Evolutionary conservation across 805 yeast species (phyloP).

Genomic region (Metschnikowia continentalis): DNA sequence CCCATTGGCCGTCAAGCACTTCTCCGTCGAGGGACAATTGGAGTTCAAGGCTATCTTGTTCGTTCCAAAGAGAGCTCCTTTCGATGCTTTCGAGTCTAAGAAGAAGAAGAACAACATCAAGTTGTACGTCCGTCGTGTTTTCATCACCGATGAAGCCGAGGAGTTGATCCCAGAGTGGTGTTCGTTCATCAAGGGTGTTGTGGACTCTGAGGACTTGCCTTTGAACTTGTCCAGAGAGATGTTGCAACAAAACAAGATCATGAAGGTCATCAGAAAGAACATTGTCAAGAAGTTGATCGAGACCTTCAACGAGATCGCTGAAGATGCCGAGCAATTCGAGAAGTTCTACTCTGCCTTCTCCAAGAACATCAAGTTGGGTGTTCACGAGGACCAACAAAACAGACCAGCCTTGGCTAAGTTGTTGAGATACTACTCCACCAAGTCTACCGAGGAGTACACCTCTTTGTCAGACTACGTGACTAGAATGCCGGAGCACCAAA

Average conservation of each 20-base stretch:
- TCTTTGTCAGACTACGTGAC: conserved; percentile 96
- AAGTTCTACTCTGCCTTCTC: conserved; percentile 97
- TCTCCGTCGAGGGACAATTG: conserved; percentile 99
- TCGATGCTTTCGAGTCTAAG: conserved; percentile 95
- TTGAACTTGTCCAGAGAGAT: conserved; percentile 99
- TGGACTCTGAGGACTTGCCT: conserved; percentile 99
- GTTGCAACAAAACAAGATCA: conserved; percentile 99
- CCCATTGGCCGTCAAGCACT: conserved; percentile 98
- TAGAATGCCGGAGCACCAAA: conserved; percentile 99
- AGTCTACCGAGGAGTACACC: conserved; percentile 89
- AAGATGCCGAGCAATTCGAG: conserved; percentile 97
- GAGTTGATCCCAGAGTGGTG: conserved; percentile 99
- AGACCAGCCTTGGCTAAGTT: conserved; percentile 92
- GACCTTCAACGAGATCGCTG: conserved; percentile 98
- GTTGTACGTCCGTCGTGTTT: conserved; percentile 98
- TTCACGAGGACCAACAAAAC: conserved; percentile 98
- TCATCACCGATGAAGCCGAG: conserved; percentile 99
- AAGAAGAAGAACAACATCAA: conserved; percentile 99
- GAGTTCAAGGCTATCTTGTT: conserved; percentile 98
- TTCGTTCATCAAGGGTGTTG: conserved; percentile 96
- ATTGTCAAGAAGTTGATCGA: conserved; percentile 97
- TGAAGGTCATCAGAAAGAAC: conserved; percentile 99
- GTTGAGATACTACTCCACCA: conserved; percentile 95
- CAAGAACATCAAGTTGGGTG: conserved; percentile 97
- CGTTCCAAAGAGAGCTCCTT: conserved; percentile 99